Base-by-base conservation (phyloP, 2,329 filamentous ascomycete species). In the Pseudogymnoascus sp. region DNA sequence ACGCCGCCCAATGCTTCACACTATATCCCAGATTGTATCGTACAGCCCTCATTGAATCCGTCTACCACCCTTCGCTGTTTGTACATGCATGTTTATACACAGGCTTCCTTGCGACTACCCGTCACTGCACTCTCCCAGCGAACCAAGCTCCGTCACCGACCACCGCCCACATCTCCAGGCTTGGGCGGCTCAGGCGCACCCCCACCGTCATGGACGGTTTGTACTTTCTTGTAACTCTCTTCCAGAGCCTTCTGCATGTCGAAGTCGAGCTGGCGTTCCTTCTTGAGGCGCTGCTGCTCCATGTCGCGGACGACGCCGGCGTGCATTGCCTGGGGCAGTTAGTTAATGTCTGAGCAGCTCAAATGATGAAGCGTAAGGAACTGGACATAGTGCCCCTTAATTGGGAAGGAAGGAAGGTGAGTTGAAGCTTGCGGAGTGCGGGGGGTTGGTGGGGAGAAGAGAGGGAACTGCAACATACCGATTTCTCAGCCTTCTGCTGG, bases 251-350 rank as follows among this genome's bases (percentile, higher is more conserved):
- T 84, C 74, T 99, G 95, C 84, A 96, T 86, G 68, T 97, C 93
- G 72, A 99, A 99, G 74, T 99, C 95, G 61, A 92, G 85, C 75
- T 96, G 90, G 64, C 95, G 88, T 75, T 99, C 95, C 68, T 85
- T 84, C 78, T 97, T 97, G 68, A 97, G 75, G 53, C 90, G 87
- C 74, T 96, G 93, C 73, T 96, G 91, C 73, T 97, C 93, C 82
- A 97, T 89, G 73, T 99, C 95, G 67, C 93, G 90, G 67, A 97
- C 80, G 44, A 99, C 95, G 50, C 95, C 95, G 69, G 89, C 85
- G 73, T 99, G 95, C 95, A 99, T 99, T 64, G 91, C 90, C 95
- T 93, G 66, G 91, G 66, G n/a, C 18, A 60, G 50, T 56, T 56
- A 56, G 50, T 56, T 14, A 3, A 14, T 18, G 5, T 14, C 7